Percentiles rank a stretch among this genome's conserved stretches.
Evolutionary conservation across 495 filamentous ascomycete genomes (phyloP).

Genomic region (Astrocystis sublimbata): DNA sequence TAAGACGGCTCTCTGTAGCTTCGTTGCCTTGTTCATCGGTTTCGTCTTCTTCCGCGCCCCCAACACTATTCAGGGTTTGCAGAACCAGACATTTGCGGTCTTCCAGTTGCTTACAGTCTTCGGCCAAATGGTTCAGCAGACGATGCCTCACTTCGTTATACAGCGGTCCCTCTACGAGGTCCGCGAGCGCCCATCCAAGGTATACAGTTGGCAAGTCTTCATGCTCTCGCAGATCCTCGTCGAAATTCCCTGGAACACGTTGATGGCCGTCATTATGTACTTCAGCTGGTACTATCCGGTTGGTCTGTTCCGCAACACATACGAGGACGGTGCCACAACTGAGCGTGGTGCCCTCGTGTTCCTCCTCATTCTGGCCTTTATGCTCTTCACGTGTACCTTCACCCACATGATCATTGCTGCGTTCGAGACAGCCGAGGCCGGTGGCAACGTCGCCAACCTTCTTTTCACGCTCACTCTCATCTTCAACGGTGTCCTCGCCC

Average conservation of each 20-base stretch:
- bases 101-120: constrained; percentile 83
- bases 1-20: constrained; percentile 57
- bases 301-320: constrained; percentile 71
- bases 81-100: constrained; percentile 85
- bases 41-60: constrained; percentile 80
- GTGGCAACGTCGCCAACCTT: constrained; percentile 64
- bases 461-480: constrained; percentile 67
- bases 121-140: constrained; percentile 74
- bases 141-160: constrained; percentile 80
- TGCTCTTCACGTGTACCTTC: constrained; percentile 70
- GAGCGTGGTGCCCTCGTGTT: constrained; percentile 69
- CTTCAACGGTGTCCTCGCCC: constrained; percentile 75
- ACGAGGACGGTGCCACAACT: constrained; percentile 53
- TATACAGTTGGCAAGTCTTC: constrained; percentile 81
- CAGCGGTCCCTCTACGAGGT: constrained; percentile 82
- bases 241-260: constrained; percentile 73
- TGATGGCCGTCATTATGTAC: constrained; percentile 69
- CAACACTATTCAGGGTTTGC: constrained; percentile 73
- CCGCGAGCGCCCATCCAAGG: constrained; percentile 80
- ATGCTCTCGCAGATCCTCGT: constrained; percentile 76
- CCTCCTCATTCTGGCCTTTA: constrained; percentile 63
- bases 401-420: constrained; percentile 68
- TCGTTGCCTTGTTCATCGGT: constrained; percentile 75
- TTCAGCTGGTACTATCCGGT: constrained; percentile 82
- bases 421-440: constrained; percentile 65